Evolutionary conservation across 1,284 basidiomycete genomes (phyloP).

Genomic region (Mycena citricolor): DNA sequence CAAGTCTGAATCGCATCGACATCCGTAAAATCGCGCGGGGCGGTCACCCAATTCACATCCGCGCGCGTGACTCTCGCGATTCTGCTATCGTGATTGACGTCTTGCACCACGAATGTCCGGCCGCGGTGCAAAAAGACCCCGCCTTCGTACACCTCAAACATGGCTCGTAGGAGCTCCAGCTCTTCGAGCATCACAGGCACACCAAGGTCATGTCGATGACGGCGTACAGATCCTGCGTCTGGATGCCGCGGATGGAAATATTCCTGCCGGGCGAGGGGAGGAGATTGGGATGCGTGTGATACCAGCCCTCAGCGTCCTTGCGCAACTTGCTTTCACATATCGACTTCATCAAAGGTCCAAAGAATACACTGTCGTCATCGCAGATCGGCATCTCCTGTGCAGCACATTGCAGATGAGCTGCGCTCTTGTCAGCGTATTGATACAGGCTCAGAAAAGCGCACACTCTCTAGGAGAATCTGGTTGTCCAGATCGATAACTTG

Average conservation of each 20-base stretch:
- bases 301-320: constrained; percentile 77
- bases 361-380: constrained; percentile 68
- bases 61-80: constrained; percentile 69
- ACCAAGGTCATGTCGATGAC: constrained; percentile 66
- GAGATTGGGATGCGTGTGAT: constrained; percentile 76
- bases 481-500: constrained; percentile 76
- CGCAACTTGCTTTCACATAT: constrained; percentile 56
- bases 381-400: constrained; percentile 84
- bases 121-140: constrained; percentile 86
- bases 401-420: constrained; percentile 85
- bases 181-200: constrained; percentile 69
- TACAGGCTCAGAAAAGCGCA: background rate
- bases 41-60: constrained; percentile 84
- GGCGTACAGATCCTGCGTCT: constrained; percentile 80
- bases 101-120: constrained; percentile 72
- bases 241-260: constrained; percentile 71
- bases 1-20: constrained; percentile 78
- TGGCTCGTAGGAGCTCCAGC: constrained; percentile 80
- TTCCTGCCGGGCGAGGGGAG: constrained; percentile 75
- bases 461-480: constrained; percentile 71
- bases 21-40: constrained; percentile 71
- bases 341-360: constrained; percentile 60
- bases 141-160: constrained; percentile 86
- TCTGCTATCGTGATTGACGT: constrained; percentile 80
- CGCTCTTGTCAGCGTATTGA: background rate